Evolutionary conservation across 169 alveolate genomes (phyloP).

Genomic region (Plasmodium falciparum): DNA sequence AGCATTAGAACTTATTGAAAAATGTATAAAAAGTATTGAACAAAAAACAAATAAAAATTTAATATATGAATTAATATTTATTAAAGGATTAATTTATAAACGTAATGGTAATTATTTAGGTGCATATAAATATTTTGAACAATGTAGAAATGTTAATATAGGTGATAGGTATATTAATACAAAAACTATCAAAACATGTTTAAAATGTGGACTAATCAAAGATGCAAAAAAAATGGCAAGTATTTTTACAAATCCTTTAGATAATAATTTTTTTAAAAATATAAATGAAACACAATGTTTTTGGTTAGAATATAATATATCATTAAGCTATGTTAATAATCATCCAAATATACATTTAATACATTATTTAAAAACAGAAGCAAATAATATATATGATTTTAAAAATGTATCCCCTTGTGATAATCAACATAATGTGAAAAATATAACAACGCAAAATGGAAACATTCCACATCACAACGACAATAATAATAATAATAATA

Average conservation of each 20-base stretch:
- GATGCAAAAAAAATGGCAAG: conserved; percentile 60
- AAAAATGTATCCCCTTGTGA: not conserved
- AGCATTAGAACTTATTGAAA: conserved; percentile 28
- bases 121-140: conserved; percentile 46
- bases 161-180: conserved; percentile 67
- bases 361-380: not conserved
- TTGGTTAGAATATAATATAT: conserved; percentile 52
- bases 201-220: conserved; percentile 68
- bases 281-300: conserved; percentile 70
- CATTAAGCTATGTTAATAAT: conserved; percentile 19
- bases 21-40: conserved; percentile 35
- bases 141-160: conserved; percentile 41
- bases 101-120: conserved; percentile 67
- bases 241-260: conserved; percentile 61
- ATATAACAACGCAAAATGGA: not conserved
- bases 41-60: conserved; percentile 20
- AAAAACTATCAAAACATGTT: conserved; percentile 47
- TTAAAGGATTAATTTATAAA: conserved; percentile 73
- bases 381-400: conserved; percentile 23
- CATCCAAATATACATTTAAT: conserved; percentile 62
- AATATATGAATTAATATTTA: conserved; percentile 62
- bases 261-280: conserved; percentile 63
- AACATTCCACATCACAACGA: not conserved
- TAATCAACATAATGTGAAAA: not conserved
- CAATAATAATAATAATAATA: not conserved